phyloP scores from a whole-genome alignment of 2,329 filamentous ascomycete genomes.

The Colletotrichum sp. region DNA sequence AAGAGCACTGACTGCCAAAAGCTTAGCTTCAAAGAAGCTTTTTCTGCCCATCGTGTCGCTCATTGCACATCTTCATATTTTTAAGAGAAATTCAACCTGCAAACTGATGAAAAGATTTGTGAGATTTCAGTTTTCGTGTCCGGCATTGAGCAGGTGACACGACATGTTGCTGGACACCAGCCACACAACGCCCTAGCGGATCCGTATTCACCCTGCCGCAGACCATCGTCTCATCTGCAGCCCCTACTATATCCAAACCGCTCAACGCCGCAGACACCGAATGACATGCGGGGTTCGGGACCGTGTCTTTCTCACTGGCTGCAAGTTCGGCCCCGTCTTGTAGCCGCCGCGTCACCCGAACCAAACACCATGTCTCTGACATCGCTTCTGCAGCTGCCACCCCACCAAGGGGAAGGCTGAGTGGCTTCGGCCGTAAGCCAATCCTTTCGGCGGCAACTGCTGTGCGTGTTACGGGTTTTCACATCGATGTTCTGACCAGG shows the following conservation, averaged over 20 bases:
- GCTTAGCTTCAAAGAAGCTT: neutral
- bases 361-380: neutral
- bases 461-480: neutral
- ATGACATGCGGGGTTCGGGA: neutral
- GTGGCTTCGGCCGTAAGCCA: neutral
- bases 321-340: neutral
- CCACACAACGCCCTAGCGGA: neutral
- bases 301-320: neutral
- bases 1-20: neutral
- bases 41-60: neutral
- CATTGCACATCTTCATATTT: neutral
- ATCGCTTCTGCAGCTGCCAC: neutral
- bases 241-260: conserved; percentile 70
- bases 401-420: neutral
- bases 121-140: neutral
- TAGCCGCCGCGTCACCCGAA: neutral
- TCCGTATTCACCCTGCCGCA: neutral
- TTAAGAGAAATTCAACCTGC: neutral
- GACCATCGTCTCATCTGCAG: conserved; percentile 70
- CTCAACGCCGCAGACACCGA: conserved; percentile 59
- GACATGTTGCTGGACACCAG: neutral
- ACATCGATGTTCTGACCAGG: fast-evolving
- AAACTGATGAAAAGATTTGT: neutral
- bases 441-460: neutral
- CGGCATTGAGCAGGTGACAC: neutral